Evolutionary conservation across 23 red algal genomes (phyloP).

Genomic region (Cyanidium caldarium): DNA sequence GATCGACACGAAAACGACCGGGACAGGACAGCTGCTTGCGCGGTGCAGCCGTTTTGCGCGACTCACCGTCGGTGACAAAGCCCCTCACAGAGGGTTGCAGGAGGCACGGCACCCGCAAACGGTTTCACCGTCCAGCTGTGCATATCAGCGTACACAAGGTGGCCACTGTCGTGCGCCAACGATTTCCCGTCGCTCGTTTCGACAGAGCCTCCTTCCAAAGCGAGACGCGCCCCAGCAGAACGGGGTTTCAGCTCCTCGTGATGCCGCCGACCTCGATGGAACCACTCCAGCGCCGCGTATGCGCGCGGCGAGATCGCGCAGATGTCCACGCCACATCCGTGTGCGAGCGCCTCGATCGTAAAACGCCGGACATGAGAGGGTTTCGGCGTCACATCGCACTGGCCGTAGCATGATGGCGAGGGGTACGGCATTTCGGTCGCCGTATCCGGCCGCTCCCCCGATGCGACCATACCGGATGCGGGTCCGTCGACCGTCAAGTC

Average conservation of each 20-base stretch:
- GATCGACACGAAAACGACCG: too few species aligned
- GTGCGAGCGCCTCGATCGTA: constrained; percentile 59
- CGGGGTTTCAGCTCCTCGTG: constrained; percentile 75
- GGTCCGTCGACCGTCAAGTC: not conserved
- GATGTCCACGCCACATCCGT: constrained; percentile 71
- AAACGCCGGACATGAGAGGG: constrained; percentile 63
- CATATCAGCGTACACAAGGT: constrained; percentile 83
- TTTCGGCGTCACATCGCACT: too few species aligned
- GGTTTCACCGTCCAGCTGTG: constrained; percentile 52
- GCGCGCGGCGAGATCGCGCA: constrained; percentile 46
- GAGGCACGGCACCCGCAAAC: constrained; percentile 65
- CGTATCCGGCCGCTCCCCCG: too few species aligned
- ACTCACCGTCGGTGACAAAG: constrained; percentile 67
- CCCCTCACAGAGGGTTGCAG: constrained; percentile 58
- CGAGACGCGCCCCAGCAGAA: constrained; percentile 38
- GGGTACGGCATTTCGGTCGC: too few species aligned
- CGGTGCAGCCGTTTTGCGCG: too few species aligned
- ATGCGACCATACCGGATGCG: too few species aligned
- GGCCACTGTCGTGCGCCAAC: too few species aligned
- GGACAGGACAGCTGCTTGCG: too few species aligned
- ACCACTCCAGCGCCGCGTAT: constrained; percentile 58
- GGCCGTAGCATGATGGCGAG: too few species aligned
- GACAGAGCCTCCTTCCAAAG: too few species aligned
- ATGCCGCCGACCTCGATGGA: constrained; percentile 68
- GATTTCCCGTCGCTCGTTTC: too few species aligned